A percentile compares a stretch with the other conserved stretches of the same genome.
These are phyloP conservation scores for Penicillium palitans DNA, from an alignment of 2,329 filamentous ascomycete species.

Conservation along the genomic window DNA sequence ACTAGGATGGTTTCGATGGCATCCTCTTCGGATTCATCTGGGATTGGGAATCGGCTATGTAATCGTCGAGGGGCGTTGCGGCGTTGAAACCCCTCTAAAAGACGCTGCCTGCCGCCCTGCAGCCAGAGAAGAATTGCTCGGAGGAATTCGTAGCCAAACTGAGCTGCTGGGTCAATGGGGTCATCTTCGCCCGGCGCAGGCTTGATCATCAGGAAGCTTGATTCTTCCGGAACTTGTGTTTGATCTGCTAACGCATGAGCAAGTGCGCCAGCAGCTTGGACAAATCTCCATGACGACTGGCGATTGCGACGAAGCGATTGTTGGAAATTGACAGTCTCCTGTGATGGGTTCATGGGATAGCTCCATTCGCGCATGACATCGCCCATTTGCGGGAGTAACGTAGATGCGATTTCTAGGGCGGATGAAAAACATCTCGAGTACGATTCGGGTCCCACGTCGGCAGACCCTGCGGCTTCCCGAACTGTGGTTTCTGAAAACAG, in stretches of 20 bases:
- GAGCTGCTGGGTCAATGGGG: constrained; percentile 44
- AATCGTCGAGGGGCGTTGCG: constrained; percentile 43
- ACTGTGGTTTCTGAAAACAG: constrained; percentile 53
- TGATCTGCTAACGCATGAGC: constrained; percentile 57
- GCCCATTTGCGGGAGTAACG: constrained; percentile 57
- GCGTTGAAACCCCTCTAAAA: constrained; percentile 59
- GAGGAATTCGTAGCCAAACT: constrained; percentile 65
- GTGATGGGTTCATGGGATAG: constrained; percentile 59
- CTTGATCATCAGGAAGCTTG: constrained; percentile 51
- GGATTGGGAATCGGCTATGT: constrained; percentile 53
- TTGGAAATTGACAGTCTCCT: constrained; percentile 55
- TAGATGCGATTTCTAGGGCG: constrained; percentile 47
- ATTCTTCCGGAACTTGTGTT: constrained; percentile 42
- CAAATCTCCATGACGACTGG: constrained; percentile 59
- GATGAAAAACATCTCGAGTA: constrained; percentile 43
- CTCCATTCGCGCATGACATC: constrained; percentile 56
- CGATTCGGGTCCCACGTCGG: constrained; percentile 31
- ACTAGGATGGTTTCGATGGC: constrained; percentile 59
- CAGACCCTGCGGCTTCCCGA: constrained; percentile 33
- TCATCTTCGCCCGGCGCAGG: constrained; percentile 49
- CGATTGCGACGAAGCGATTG: constrained; percentile 58
- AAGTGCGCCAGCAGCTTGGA: constrained; percentile 62
- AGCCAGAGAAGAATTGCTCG: constrained; percentile 65
- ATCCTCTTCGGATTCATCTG: constrained; percentile 50
- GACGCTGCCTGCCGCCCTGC: constrained; percentile 56